phyloP scores from a whole-genome alignment of 2,329 filamentous ascomycete genomes.

The Cordyceps fumosorosea region DNA sequence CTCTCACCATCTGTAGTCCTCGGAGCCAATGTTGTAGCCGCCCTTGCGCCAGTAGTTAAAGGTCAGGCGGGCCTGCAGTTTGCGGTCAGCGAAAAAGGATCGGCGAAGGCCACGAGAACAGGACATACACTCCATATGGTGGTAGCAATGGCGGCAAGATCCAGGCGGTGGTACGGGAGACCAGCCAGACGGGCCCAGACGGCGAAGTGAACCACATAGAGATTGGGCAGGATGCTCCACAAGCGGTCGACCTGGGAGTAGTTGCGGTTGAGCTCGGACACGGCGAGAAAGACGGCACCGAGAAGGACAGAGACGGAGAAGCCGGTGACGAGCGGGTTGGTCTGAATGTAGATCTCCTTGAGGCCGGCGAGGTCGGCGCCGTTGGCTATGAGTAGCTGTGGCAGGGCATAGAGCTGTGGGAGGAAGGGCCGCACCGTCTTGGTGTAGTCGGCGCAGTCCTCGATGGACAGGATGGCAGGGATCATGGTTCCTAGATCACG shows the following conservation, averaged over 20 bases:
- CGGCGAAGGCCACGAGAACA: too few relatives aligned
- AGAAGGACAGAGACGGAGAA: slow-evolving; percentile 66
- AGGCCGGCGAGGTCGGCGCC: slow-evolving; percentile 56
- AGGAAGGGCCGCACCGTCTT: slow-evolving; percentile 71
- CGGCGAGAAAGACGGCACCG: slow-evolving; percentile 64
- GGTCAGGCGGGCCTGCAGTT: slow-evolving; percentile 67
- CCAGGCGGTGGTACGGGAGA: slow-evolving; percentile 62
- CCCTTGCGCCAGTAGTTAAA: slow-evolving; percentile 97
- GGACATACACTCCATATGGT: slow-evolving; percentile 71
- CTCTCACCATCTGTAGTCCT: slow-evolving; percentile 81
- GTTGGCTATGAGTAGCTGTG: slow-evolving; percentile 54
- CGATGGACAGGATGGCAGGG: slow-evolving; percentile 61
- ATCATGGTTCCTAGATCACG: slow-evolving; percentile 46
- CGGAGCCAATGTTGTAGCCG: slow-evolving; percentile 79
- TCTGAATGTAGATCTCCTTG: slow-evolving; percentile 67
- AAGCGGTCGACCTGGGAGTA: slow-evolving; percentile 93
- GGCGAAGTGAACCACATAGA: slow-evolving; percentile 81
- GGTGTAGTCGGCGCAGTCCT: slow-evolving; percentile 70
- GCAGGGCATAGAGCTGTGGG: slow-evolving; percentile 62
- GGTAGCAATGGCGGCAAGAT: slow-evolving; percentile 65
- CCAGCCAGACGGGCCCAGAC: slow-evolving; percentile 74
- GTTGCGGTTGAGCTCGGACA: slow-evolving; percentile 82
- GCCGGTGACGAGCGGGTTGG: slow-evolving; percentile 77
- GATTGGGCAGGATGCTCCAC: slow-evolving; percentile 83
- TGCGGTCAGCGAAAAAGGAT: not conserved